Percentiles rank a stretch among this genome's conserved stretches.
phyloP scores from a whole-genome alignment of 2,329 filamentous ascomycete species.

The Penicillium sp. region DNA sequence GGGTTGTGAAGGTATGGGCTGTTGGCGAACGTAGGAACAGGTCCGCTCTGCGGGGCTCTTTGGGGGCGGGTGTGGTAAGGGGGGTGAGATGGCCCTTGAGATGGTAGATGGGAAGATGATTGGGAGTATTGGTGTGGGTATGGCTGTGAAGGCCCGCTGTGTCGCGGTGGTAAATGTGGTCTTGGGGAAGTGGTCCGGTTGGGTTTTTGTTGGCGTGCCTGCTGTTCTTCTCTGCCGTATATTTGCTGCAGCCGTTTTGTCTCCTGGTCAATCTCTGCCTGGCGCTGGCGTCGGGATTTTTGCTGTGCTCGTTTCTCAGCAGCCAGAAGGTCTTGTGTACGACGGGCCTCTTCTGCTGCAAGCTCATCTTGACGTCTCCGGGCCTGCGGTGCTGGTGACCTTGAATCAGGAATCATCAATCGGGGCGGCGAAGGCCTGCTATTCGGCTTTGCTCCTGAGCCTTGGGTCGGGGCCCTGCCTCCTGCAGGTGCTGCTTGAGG shows the following conservation, averaged over 20 bases:
- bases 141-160: conserved; percentile 12
- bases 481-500: conserved; percentile 3
- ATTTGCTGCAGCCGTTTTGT: conserved; percentile 63
- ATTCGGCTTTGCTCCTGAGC: conserved; percentile 12
- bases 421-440: conserved; percentile 6
- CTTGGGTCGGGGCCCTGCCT: conserved; percentile 32
- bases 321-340: conserved; percentile 49
- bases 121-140: conserved; percentile 17
- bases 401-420: conserved; percentile 10
- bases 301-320: conserved; percentile 42
- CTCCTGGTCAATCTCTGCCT: conserved; percentile 65
- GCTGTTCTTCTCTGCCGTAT: conserved; percentile 48
- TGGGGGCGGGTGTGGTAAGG: conserved; percentile 15
- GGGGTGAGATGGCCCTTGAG: conserved; percentile 12
- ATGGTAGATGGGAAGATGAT: conserved; percentile 20
- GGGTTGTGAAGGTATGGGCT: conserved; percentile 19
- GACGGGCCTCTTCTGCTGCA: conserved; percentile 46
- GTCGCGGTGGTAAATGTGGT: conserved; percentile 19
- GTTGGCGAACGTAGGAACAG: conserved; percentile 11
- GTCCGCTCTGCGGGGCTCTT: conserved; percentile 6
- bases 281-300: conserved; percentile 43
- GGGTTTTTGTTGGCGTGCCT: conserved; percentile 22
- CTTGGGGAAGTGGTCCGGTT: conserved; percentile 8
- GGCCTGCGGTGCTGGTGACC: conserved; percentile 14
- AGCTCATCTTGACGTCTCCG: conserved; percentile 35